A percentile compares a stretch with the other conserved stretches of the same genome.
These are phyloP conservation scores for Irpex sp. DNA, from an alignment of 1,284 basidiomycete species.

Conservation along the genomic window DNA sequence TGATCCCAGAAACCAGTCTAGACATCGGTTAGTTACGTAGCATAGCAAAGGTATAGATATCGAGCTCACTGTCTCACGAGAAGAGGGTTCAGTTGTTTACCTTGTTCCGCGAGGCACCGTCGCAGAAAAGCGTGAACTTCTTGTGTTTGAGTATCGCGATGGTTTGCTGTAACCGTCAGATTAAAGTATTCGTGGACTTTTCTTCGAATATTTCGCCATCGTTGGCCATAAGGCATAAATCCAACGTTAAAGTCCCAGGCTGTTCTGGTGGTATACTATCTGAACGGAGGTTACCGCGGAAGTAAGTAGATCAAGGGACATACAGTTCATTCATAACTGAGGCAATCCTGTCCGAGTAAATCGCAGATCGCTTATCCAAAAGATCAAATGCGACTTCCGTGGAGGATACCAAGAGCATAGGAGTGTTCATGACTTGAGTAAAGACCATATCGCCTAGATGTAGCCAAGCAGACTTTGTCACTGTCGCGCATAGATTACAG, in stretches of 20 bases:
- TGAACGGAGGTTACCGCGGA: background rate
- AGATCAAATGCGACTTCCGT: slow-evolving; percentile 11
- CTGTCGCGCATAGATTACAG: background rate
- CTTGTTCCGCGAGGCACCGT: slow-evolving; percentile 13
- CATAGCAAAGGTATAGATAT: background rate
- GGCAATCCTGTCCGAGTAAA: slow-evolving; percentile 9
- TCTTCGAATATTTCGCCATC: slow-evolving; percentile 25
- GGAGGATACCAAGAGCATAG: background rate
- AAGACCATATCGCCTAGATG: background rate
- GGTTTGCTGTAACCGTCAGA: slow-evolving; percentile 8
- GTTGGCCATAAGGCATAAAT: slow-evolving; percentile 29
- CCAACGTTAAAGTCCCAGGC: slow-evolving; percentile 30
- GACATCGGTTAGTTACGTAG: background rate
- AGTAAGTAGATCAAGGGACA: background rate
- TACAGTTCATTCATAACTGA: background rate
- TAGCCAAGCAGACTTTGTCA: background rate
- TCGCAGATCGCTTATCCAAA: slow-evolving; percentile 10
- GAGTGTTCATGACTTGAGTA: background rate
- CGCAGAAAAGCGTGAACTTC: slow-evolving; percentile 18
- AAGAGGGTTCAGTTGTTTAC: background rate
- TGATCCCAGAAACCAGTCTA: slow-evolving; percentile 19
- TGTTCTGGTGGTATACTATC: background rate
- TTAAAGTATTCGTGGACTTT: slow-evolving; percentile 20
- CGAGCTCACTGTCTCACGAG: slow-evolving; percentile 4
- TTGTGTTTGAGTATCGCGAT: slow-evolving; percentile 15